Evolutionary conservation across 2,329 filamentous ascomycete genomes (phyloP).

Genomic region (Lasiodiplodia gonubiensis): DNA sequence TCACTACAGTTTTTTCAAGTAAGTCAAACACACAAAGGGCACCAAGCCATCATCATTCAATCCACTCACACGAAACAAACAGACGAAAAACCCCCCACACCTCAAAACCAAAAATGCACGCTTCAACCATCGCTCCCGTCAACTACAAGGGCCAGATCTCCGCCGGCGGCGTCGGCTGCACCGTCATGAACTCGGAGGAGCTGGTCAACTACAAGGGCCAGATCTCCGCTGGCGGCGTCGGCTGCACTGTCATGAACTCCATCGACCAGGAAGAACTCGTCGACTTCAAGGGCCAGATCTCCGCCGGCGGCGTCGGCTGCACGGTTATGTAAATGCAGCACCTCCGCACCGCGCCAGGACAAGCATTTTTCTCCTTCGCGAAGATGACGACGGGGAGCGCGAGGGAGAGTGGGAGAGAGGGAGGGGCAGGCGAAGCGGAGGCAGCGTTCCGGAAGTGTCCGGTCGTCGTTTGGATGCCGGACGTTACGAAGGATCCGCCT

Average conservation of each 20-base stretch:
- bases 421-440: too few relatives aligned
- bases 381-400: background rate
- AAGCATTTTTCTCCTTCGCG: background rate
- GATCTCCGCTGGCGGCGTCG: background rate
- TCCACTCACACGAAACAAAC: background rate
- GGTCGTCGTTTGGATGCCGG: too few relatives aligned
- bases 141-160: background rate
- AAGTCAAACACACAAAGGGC: background rate
- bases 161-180: background rate
- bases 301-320: background rate
- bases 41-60: too few relatives aligned
- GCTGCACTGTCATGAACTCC: conserved; percentile 19
- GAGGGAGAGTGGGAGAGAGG: too few relatives aligned
- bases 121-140: background rate
- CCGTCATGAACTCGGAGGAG: background rate
- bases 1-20: conserved; percentile 13
- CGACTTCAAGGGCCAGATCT: background rate
- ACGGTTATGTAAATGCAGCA: conserved; percentile 10
- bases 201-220: background rate
- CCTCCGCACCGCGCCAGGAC: background rate
- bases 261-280: background rate
- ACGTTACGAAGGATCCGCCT: too few relatives aligned
- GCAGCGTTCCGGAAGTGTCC: too few relatives aligned
- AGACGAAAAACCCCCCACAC: background rate
- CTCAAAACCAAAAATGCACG: conserved; percentile 15